These are phyloP conservation scores for Limtongozyma cylindracea DNA, from an alignment of 805 yeast species.

Conservation along the genomic window DNA sequence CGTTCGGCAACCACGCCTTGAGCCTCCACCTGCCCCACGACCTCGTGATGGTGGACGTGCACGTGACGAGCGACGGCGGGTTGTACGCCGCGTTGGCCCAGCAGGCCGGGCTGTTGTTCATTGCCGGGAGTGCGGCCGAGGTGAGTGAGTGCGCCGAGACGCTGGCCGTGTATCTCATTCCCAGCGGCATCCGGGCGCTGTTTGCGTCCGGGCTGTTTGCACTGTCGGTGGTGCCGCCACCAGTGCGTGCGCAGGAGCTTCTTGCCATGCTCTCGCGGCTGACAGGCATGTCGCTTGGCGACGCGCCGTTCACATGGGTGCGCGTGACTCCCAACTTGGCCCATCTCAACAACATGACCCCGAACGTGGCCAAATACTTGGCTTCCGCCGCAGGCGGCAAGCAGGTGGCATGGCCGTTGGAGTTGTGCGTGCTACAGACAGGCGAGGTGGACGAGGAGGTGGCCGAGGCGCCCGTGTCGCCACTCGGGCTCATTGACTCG, in stretches of 20 bases:
- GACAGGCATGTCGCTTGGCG: constrained; percentile 7
- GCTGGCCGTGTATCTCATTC: constrained; percentile 11
- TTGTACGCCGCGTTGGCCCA: constrained; percentile 1
- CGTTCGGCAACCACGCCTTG: constrained; percentile 2
- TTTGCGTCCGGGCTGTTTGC: constrained; percentile 8
- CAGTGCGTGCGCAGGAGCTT: constrained; percentile 6
- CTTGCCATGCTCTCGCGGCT: constrained; percentile 9
- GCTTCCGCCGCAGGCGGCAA: constrained; percentile 25
- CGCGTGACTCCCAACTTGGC: constrained; percentile 41
- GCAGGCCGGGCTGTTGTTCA: constrained; percentile 12
- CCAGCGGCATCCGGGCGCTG: constrained; percentile 17
- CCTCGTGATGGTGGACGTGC: not conserved
- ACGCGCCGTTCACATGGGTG: constrained; percentile 26
- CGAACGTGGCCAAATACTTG: constrained; percentile 30
- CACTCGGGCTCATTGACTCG: constrained; percentile 10
- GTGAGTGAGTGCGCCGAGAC: constrained; percentile 6
- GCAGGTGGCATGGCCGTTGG: constrained; percentile 49
- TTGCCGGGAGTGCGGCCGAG: constrained; percentile 13
- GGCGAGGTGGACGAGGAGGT: constrained; percentile 6
- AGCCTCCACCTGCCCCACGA: constrained; percentile 4
- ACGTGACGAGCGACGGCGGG: not conserved
- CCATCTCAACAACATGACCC: constrained; percentile 45
- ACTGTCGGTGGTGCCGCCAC: constrained; percentile 5
- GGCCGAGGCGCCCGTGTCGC: constrained; percentile 1
- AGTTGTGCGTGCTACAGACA: constrained; percentile 33